Evolutionary conservation across 108 stramenopile genomes (phyloP).

Genomic region (Skeletonema potamos): DNA sequence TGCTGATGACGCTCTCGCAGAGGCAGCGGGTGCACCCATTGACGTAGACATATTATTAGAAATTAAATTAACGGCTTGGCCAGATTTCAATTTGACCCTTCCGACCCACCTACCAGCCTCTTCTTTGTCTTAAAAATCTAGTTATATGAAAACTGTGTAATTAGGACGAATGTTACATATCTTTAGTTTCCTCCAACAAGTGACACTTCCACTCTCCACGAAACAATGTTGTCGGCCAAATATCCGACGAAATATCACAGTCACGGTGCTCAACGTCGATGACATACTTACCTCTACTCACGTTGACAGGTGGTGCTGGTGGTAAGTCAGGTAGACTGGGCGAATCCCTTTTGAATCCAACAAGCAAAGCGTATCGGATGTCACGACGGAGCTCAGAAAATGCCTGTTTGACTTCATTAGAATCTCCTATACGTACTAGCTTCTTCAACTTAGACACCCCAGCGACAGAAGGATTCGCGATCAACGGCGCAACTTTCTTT

Average conservation of each 20-base stretch:
- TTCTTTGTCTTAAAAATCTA: no score
- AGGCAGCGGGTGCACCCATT: no score
- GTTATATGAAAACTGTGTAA: no score
- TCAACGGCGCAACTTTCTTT: constrained; percentile 7
- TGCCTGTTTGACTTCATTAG: constrained; percentile 1
- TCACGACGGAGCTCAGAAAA: constrained; percentile 21
- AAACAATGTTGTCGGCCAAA: not conserved
- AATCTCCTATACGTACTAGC: constrained; percentile 23
- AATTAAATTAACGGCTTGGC: no score
- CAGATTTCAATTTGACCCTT: no score
- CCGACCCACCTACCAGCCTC: no score
- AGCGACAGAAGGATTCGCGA: not conserved
- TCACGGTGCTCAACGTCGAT: constrained; percentile 13
- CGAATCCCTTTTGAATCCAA: constrained; percentile 18
- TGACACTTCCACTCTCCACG: not conserved
- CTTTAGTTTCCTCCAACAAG: no score
- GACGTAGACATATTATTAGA: no score
- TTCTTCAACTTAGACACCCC: constrained; percentile 8
- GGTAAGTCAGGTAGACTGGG: constrained; percentile 19
- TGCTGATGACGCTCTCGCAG: no score
- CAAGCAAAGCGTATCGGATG: constrained; percentile 24
- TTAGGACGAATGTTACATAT: no score
- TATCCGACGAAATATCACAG: not conserved
- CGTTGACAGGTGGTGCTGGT: constrained; percentile 16
- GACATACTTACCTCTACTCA: constrained; percentile 14